A percentile compares a stretch with the other conserved stretches of the same genome.
phyloP scores from a whole-genome alignment of 352 stramenopile species.

The Phytophthora macrochlamydospora region DNA sequence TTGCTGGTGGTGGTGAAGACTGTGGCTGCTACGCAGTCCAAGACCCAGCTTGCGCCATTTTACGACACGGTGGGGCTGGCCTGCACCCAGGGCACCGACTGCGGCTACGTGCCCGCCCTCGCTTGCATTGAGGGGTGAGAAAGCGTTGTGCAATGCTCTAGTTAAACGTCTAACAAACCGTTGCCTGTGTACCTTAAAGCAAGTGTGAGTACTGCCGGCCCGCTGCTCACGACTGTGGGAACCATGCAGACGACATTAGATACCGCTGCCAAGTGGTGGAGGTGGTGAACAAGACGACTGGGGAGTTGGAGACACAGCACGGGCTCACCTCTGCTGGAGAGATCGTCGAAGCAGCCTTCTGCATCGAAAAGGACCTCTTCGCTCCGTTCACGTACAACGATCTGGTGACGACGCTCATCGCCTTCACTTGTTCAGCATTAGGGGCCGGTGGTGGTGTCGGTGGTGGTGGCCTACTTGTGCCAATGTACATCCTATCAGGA shows the following conservation, averaged over 20 bases:
- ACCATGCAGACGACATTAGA: constrained; percentile 42
- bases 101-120: constrained; percentile 71
- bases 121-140: constrained; percentile 66
- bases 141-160: not conserved
- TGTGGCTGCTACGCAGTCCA: constrained; percentile 7
- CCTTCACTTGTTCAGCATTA: constrained; percentile 84
- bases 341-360: constrained; percentile 53
- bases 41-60: constrained; percentile 22
- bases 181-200: constrained; percentile 21
- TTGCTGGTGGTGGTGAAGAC: not conserved
- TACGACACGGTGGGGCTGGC: constrained; percentile 42
- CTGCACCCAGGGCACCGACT: constrained; percentile 59
- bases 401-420: constrained; percentile 60
- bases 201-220: constrained; percentile 67
- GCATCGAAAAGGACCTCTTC: constrained; percentile 84
- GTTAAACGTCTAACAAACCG: not conserved
- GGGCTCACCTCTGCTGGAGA: constrained; percentile 34
- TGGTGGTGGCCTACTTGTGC: constrained; percentile 95
- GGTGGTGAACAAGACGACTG: constrained; percentile 31
- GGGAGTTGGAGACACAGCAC: constrained; percentile 31
- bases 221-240: constrained; percentile 54
- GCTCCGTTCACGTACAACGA: constrained; percentile 67
- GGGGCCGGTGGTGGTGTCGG: constrained; percentile 90
- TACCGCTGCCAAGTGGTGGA: constrained; percentile 56
- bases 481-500: constrained; percentile 95